phyloP scores from a whole-genome alignment of 2,329 filamentous ascomycete genomes.

The Talaromyces sp. region DNA sequence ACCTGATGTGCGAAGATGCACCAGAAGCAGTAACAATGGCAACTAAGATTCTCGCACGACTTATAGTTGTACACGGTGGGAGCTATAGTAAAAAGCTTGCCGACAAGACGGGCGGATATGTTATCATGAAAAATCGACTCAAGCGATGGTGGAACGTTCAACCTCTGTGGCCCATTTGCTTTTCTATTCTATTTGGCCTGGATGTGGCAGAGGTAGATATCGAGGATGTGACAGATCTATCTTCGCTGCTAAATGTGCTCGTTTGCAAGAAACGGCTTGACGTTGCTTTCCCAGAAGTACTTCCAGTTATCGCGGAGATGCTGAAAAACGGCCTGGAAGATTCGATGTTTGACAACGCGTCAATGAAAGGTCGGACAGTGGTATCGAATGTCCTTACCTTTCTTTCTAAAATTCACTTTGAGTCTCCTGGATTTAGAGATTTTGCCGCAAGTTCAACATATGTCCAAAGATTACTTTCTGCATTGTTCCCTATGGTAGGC shows the following conservation, averaged over 20 bases:
- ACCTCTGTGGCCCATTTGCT: conserved; percentile 79
- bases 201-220: conserved; percentile 74
- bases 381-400: conserved; percentile 76
- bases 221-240: conserved; percentile 68
- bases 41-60: conserved; percentile 74
- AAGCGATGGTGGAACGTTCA: conserved; percentile 86
- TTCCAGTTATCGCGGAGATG: conserved; percentile 80
- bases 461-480: conserved; percentile 70
- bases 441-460: conserved; percentile 79
- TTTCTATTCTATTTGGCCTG: conserved; percentile 81
- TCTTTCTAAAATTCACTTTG: conserved; percentile 70
- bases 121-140: conserved; percentile 75
- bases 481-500: conserved; percentile 84
- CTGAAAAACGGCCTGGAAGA: conserved; percentile 73
- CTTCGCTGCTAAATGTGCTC: conserved; percentile 71
- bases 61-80: conserved; percentile 77
- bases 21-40: conserved; percentile 76
- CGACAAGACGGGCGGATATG: conserved; percentile 81
- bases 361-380: conserved; percentile 60
- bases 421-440: conserved; percentile 73
- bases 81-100: conserved; percentile 82
- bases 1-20: conserved; percentile 83
- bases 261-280: conserved; percentile 54
- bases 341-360: conserved; percentile 58
- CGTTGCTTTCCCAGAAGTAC: conserved; percentile 70